Base-by-base conservation (phyloP, 768 basidiomycete species). In the Suillus alpinus region DNA sequence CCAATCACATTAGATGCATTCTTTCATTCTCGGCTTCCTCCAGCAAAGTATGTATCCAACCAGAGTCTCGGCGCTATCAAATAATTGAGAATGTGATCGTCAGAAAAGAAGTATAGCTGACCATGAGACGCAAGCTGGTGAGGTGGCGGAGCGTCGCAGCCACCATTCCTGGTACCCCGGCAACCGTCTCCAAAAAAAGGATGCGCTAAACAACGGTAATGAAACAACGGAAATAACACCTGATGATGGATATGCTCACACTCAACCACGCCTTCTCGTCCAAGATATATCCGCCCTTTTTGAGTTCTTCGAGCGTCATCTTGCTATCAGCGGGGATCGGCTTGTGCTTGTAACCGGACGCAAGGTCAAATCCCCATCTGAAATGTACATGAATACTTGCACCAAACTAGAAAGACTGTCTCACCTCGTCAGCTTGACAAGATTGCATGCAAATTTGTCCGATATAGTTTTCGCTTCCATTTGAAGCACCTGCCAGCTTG, bases 11-110 rank as follows among this genome's bases (percentile, higher is more conserved):
- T 57, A 95, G 80, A 73, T 96, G 94, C 92, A 97, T 96, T 39
- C 96, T 81, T 77, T 99, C 96, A 71, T 98, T 98, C 71, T 98
- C 94, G 13, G 95, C 94, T 77, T 97, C 96, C 71, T 94, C 90
- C 18, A 97, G 78, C 47, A 94, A 84, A 6, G 94, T 95, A 71
- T 95, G 92, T 64, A 97, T 97, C 94, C 94, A 95, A 40, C 84
- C 81, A 31, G 79, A 79, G 67, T 85, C 83, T 61, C 83, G 79
- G 66, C 78, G 75, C 79, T 84, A 63, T 59, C 44, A 36, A 31
- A 36, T 36, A 41, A 32, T 29, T 46, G 40, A 63, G 16, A 18
- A 61, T 64, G 57, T 43, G 58, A 46, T 37, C 31, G 32, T 57
- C 31, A 63, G 37, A 26, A 34, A 58, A 65, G 26, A 62, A 63